A percentile compares a stretch with the other conserved stretches of the same genome.
These are phyloP conservation scores for Suillus placidus DNA, from an alignment of 768 basidiomycete genomes.

Conservation along the genomic window DNA sequence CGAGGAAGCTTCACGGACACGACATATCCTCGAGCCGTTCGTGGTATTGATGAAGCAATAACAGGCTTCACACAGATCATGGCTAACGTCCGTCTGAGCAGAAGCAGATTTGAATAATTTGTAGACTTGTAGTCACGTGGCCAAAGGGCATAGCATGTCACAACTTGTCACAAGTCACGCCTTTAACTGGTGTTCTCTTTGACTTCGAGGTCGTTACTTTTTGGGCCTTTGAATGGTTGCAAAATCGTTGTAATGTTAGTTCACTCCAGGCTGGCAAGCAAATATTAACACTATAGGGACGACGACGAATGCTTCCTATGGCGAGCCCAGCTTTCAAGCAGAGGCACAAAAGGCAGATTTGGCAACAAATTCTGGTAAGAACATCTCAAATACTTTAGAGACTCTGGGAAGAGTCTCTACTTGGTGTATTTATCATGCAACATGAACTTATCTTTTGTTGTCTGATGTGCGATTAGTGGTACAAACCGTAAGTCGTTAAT, in stretches of 20 bases:
- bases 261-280: slow-evolving; percentile 9
- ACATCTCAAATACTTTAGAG: slow-evolving; percentile 29
- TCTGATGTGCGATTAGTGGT: slow-evolving; percentile 53
- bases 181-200: slow-evolving; percentile 20
- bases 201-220: slow-evolving; percentile 20
- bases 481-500: slow-evolving; percentile 62
- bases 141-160: slow-evolving; percentile 19
- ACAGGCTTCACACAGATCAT: slow-evolving; percentile 17
- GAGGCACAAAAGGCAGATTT: slow-evolving; percentile 35
- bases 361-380: slow-evolving; percentile 50
- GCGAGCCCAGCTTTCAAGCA: slow-evolving; percentile 43
- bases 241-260: slow-evolving; percentile 25
- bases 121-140: not conserved
- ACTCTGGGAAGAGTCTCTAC: slow-evolving; percentile 32
- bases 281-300: slow-evolving; percentile 51
- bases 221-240: slow-evolving; percentile 7
- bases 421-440: slow-evolving; percentile 41
- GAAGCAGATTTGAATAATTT: slow-evolving; percentile 5
- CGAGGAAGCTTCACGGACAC: slow-evolving; percentile 58
- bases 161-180: slow-evolving; percentile 32
- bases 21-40: slow-evolving; percentile 49
- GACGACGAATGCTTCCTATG: slow-evolving; percentile 87
- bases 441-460: slow-evolving; percentile 39
- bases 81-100: not conserved
- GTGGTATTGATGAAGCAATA: slow-evolving; percentile 16